These are phyloP conservation scores for Waltiozyma sp. DNA, from an alignment of 1,139 yeast species.

Conservation along the genomic window DNA sequence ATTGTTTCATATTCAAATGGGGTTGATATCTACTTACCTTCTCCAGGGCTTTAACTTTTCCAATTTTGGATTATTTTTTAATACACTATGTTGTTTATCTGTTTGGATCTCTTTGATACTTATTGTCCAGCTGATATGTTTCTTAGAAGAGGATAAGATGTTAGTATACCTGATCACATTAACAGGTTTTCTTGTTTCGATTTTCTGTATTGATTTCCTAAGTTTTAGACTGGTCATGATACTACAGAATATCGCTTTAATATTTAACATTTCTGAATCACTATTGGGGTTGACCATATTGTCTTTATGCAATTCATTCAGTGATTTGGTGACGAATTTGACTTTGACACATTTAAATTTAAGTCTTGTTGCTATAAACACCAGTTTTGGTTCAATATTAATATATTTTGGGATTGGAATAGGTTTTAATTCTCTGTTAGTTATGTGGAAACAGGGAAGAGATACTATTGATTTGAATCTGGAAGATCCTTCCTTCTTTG, in stretches of 20 bases:
- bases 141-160: neutral
- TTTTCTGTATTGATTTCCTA: constrained; percentile 7
- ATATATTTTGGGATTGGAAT: constrained; percentile 51
- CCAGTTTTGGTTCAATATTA: constrained; percentile 90
- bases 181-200: constrained; percentile 12
- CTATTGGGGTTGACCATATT: constrained; percentile 78
- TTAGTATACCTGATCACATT: constrained; percentile 5
- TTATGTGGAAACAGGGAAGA: constrained; percentile 19
- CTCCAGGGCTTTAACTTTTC: neutral
- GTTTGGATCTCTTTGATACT: neutral
- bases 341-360: constrained; percentile 76
- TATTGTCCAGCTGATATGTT: too few relatives aligned
- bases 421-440: constrained; percentile 55
- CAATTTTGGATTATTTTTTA: neutral
- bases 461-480: neutral
- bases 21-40: neutral
- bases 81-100: neutral
- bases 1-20: neutral
- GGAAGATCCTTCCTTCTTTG: neutral
- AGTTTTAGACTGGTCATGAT: constrained; percentile 10
- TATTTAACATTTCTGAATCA: constrained; percentile 59
- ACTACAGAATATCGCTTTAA: constrained; percentile 35
- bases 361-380: constrained; percentile 84
- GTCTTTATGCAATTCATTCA: constrained; percentile 87
- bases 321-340: constrained; percentile 76